A percentile compares a stretch with the other conserved stretches of the same genome.
Conservation (phyloP, 2,329 filamentous ascomycete genomes). For the Fusarium anguioides region DNA sequence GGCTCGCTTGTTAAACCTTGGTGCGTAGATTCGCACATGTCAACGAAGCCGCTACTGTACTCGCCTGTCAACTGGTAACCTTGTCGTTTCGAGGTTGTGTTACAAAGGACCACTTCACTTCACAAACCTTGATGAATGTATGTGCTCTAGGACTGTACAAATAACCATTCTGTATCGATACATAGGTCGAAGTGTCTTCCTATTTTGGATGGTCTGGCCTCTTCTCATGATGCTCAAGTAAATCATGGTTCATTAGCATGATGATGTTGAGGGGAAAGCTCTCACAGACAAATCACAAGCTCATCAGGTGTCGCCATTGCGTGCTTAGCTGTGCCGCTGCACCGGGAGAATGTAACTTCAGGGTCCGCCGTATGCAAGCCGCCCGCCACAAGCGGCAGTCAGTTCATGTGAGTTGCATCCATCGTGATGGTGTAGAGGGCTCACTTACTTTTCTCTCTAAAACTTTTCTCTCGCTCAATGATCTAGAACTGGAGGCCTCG, state of each 20-base stretch:
- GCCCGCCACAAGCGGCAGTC: slow-evolving; percentile 33
- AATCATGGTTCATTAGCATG: neutral
- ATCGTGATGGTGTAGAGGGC: slow-evolving; percentile 22
- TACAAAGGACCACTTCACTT: slow-evolving; percentile 20
- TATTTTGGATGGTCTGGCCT: neutral
- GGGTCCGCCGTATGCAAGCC: slow-evolving; percentile 37
- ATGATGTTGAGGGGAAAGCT: neutral
- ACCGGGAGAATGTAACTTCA: slow-evolving; percentile 25
- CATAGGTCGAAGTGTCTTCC: neutral
- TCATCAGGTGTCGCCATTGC: slow-evolving; percentile 18
- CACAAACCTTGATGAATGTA: slow-evolving; percentile 13
- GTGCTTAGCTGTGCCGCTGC: slow-evolving; percentile 12
- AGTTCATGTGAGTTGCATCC: slow-evolving; percentile 2
- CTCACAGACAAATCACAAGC: slow-evolving; percentile 23
- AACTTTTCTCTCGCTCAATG: neutral
- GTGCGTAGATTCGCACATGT: slow-evolving; percentile 29
- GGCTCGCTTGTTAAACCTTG: slow-evolving; percentile 21
- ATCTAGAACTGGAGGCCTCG: neutral
- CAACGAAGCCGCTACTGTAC: neutral
- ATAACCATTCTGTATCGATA: neutral
- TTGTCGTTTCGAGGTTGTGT: slow-evolving; percentile 30
- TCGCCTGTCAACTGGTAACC: neutral
- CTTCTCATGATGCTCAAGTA: neutral
- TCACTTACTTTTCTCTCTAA: neutral
- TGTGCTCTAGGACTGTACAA: slow-evolving; percentile 8